Evolutionary conservation across 192 early-diverging fungal genomes (phyloP).

Genomic region (Mortierella antarctica): DNA sequence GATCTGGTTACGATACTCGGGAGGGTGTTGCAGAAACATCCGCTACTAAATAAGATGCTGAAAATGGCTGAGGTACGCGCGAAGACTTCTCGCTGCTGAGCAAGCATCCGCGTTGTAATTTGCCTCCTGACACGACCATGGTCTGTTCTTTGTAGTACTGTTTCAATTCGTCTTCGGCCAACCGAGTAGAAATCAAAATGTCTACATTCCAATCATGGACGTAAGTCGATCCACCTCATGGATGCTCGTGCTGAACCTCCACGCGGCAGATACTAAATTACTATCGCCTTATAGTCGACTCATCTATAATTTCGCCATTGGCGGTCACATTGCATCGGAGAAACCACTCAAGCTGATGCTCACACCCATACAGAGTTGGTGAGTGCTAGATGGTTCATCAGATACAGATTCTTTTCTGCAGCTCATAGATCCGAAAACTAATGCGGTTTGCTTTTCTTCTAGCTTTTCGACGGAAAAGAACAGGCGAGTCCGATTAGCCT

Average conservation of each 20-base stretch:
- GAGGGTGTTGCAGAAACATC: conserved; percentile 20
- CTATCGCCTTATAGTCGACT: conserved; percentile 17
- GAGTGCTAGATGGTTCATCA: neutral
- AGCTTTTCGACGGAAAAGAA: conserved; percentile 17
- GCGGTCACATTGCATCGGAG: conserved; percentile 24
- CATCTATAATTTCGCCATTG: conserved; percentile 48
- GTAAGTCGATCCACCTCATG: neutral
- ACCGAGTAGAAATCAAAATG: conserved; percentile 39
- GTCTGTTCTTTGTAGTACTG: conserved; percentile 22
- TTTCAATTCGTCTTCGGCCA: conserved; percentile 15
- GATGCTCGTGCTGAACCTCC: neutral
- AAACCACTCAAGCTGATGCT: conserved; percentile 32
- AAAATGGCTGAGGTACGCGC: conserved; percentile 36
- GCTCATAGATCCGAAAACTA: neutral
- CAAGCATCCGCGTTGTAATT: neutral
- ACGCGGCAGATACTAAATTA: neutral
- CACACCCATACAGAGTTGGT: conserved; percentile 36
- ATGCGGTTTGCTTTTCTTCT: neutral
- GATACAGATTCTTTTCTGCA: neutral
- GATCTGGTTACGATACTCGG: conserved; percentile 27
- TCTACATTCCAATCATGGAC: conserved; percentile 41
- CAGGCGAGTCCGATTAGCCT: conserved; percentile 28
- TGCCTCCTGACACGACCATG: neutral
- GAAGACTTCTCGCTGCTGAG: neutral
- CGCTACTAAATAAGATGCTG: conserved; percentile 34